phyloP scores from a whole-genome alignment of 495 filamentous ascomycete species.

The Penicillium manginii region DNA sequence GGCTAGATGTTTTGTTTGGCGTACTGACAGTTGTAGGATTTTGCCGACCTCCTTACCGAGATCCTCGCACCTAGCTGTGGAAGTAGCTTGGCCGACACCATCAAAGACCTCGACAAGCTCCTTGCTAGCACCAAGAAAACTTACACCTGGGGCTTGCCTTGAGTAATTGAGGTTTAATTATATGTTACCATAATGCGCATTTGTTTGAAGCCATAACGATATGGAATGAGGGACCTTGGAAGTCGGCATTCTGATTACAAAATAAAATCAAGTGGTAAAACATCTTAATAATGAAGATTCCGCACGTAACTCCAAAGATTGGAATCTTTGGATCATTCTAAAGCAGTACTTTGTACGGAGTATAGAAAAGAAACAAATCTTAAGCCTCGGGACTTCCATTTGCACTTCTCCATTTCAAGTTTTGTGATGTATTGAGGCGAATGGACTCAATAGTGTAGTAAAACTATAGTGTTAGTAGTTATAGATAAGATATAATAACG shows the following conservation, averaged over 20 bases:
- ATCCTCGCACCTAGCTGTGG: slow-evolving; percentile 4
- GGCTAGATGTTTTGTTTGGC: slow-evolving; percentile 6
- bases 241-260: slow-evolving; percentile 4
- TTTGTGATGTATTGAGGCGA: too few relatives aligned
- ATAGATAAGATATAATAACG: too few relatives aligned
- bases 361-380: too few relatives aligned
- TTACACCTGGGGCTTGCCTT: slow-evolving; percentile 5
- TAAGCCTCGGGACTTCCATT: too few relatives aligned
- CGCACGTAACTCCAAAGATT: not conserved
- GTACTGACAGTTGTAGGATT: slow-evolving; percentile 6
- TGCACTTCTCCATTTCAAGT: too few relatives aligned
- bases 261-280: slow-evolving; percentile 4
- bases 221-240: slow-evolving; percentile 4
- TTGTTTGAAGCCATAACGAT: slow-evolving; percentile 4
- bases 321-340: slow-evolving; percentile 3
- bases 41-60: slow-evolving; percentile 1
- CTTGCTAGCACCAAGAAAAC: slow-evolving; percentile 3
- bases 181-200: slow-evolving; percentile 1
- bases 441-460: too few relatives aligned
- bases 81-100: slow-evolving; percentile 6
- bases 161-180: slow-evolving; percentile 3
- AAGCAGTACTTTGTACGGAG: slow-evolving; percentile 1
- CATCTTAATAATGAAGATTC: not conserved
- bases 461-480: too few relatives aligned
- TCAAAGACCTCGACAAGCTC: slow-evolving; percentile 6